Evolutionary conservation across 495 filamentous ascomycete species (phyloP), one percentile per base, ranked within the genome.

Genomic region (Aspergillus carlsbadensis): DNA sequence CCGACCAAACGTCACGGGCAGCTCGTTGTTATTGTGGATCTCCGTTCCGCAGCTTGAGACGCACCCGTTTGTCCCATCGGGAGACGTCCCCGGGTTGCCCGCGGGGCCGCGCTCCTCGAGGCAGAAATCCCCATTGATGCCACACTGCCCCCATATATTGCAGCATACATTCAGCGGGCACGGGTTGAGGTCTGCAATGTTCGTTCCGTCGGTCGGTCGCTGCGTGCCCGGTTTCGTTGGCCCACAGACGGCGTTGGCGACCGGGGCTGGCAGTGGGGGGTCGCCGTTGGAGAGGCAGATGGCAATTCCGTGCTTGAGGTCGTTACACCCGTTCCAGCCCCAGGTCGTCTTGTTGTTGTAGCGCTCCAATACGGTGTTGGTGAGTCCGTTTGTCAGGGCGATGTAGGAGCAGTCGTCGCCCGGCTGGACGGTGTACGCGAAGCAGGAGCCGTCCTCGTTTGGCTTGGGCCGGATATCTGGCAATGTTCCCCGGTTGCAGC

Each of bases 281-380:
- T 5, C 36, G 2, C 81, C 81, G 2, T 59, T 54, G 59, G 78
- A 81, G 2, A 84, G 37, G 57, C 81, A 83, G 15, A 84, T 81
- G 10, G 20, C 39, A 58, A 39, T 1, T 3, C 55, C 41, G 11
- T 44, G 26, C 14, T 46, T 69, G 52, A 63, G 39, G 11, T 54
- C 24, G 0, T 36, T 11, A 18, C 60, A 63, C 4, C 56, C 56
- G 5, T 34, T 34, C 61, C 54, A 63, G 10, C 61, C 61, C 61
- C 57, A 63, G 11, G 76, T 80, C 1, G 76, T 80, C 1, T 71
- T 56, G 20, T 68, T 68, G 65, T 82, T 82, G 49, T 56, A 75
- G 0, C 21, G 36, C 6, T 74, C 66, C 6, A 82, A 52, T 0
- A 76, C 52, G 5, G 53, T 45, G 10, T 14, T 41, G 0, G 54